Conservation (phyloP, 1,284 basidiomycete genomes). For the Cryptococcus sp. region DNA sequence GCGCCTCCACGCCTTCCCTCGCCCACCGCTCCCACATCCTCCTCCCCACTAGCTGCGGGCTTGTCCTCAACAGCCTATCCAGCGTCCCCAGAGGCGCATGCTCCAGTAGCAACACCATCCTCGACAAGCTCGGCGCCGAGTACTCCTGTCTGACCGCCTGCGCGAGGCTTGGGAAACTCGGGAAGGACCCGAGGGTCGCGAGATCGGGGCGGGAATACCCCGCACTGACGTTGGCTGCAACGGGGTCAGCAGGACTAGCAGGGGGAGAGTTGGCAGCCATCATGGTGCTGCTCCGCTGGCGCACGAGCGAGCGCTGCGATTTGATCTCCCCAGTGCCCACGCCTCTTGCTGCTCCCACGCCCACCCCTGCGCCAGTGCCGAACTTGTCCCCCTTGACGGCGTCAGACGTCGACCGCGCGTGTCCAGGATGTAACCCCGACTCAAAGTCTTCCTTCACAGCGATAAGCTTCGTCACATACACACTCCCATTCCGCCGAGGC, state of each 20-base stretch:
- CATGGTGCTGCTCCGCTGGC: conserved; percentile 18
- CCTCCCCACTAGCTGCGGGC: conserved; percentile 42
- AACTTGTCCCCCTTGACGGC: conserved; percentile 6
- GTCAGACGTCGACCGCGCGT: conserved; percentile 28
- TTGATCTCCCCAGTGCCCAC: not conserved
- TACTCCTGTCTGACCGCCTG: conserved; percentile 16
- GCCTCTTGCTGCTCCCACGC: conserved; percentile 1
- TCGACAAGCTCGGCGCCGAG: conserved; percentile 18
- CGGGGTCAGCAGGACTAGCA: not conserved
- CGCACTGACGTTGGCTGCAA: not conserved
- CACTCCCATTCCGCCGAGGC: conserved; percentile 18
- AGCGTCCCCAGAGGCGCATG: conserved; percentile 48
- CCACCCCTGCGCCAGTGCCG: conserved; percentile 3
- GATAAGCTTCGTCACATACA: conserved; percentile 41
- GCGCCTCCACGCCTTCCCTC: conserved; percentile 44
- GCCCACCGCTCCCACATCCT: conserved; percentile 49
- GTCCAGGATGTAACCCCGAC: not conserved
- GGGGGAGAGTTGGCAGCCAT: conserved; percentile 5
- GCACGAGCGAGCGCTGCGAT: not conserved
- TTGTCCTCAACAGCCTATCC: conserved; percentile 44
- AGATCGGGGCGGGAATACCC: not conserved
- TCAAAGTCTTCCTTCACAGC: conserved; percentile 43
- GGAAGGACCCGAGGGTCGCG: conserved; percentile 15
- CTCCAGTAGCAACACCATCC: conserved; percentile 49
- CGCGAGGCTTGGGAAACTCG: conserved; percentile 23